Evolutionary conservation across 371 early-diverging fungal genomes (phyloP).

Genomic region (Mortierella sp.): DNA sequence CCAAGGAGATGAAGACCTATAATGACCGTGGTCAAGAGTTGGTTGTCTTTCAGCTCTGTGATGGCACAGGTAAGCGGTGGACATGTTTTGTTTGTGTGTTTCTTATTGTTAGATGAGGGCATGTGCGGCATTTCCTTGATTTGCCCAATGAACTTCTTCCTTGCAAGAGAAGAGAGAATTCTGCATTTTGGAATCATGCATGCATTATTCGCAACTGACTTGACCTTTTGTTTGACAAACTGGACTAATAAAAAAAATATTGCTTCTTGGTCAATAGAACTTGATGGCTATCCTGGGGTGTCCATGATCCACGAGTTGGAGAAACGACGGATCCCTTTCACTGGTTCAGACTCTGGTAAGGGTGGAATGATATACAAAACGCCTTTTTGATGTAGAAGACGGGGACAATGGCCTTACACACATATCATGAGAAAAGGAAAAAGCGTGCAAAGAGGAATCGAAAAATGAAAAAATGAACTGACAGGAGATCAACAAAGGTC

Average conservation of each 20-base stretch:
- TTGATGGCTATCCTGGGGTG: constrained; percentile 49
- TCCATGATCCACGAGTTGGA: constrained; percentile 31
- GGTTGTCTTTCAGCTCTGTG: constrained; percentile 50
- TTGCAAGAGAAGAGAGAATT: background rate
- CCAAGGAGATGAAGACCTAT: constrained; percentile 26
- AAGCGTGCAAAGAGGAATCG: background rate
- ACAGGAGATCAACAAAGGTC: background rate
- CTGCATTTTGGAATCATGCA: background rate
- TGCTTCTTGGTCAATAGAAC: constrained; percentile 11
- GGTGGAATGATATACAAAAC: background rate
- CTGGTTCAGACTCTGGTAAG: constrained; percentile 42
- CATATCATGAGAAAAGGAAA: background rate
- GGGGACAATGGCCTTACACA: too few species aligned
- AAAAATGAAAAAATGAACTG: background rate
- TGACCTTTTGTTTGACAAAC: background rate
- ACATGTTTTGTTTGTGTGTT: background rate
- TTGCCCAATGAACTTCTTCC: background rate
- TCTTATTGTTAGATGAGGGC: background rate
- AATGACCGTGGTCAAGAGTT: constrained; percentile 17
- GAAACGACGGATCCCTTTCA: constrained; percentile 24
- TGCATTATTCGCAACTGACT: background rate
- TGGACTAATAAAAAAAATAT: background rate
- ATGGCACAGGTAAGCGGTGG: constrained; percentile 43
- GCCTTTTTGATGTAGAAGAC: background rate
- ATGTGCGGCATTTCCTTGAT: background rate